Evolutionary conservation across 352 stramenopile genomes (phyloP).

Genomic region (Peronospora tabacina): DNA sequence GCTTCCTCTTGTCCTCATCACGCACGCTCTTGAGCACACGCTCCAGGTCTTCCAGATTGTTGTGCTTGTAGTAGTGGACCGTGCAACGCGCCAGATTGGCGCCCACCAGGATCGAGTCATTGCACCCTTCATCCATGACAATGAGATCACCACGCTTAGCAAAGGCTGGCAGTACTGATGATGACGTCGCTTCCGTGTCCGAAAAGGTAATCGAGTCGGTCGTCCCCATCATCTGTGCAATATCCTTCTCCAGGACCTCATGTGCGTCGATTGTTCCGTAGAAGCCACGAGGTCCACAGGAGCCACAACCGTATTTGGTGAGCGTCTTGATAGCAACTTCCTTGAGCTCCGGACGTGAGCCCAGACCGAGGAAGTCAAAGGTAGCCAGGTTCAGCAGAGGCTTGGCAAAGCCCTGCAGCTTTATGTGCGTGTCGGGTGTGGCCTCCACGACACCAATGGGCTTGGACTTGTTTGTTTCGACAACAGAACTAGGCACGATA

Average conservation of each 20-base stretch:
- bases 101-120: constrained; percentile 92
- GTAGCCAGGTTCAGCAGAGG: constrained; percentile 93
- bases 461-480: constrained; percentile 32
- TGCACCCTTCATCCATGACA: constrained; percentile 93
- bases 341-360: constrained; percentile 80
- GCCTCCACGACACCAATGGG: constrained; percentile 75
- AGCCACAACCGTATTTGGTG: constrained; percentile 95
- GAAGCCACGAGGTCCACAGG: constrained; percentile 96
- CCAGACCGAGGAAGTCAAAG: constrained; percentile 94
- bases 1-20: constrained; percentile 85
- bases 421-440: constrained; percentile 72
- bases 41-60: constrained; percentile 94
- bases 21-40: constrained; percentile 85
- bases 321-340: constrained; percentile 85
- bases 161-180: constrained; percentile 94
- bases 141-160: constrained; percentile 95
- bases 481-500: constrained; percentile 42
- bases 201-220: constrained; percentile 95
- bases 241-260: constrained; percentile 86
- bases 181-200: constrained; percentile 91
- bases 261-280: constrained; percentile 95
- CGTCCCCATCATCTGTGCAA: constrained; percentile 89
- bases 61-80: constrained; percentile 96
- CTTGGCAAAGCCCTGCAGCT: constrained; percentile 55
- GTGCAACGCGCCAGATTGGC: constrained; percentile 91